Evolutionary conservation across 148 eudicot species (phyloP), one percentile per base, ranked within the genome.

Genomic region (Euryodendron excelsum): DNA sequence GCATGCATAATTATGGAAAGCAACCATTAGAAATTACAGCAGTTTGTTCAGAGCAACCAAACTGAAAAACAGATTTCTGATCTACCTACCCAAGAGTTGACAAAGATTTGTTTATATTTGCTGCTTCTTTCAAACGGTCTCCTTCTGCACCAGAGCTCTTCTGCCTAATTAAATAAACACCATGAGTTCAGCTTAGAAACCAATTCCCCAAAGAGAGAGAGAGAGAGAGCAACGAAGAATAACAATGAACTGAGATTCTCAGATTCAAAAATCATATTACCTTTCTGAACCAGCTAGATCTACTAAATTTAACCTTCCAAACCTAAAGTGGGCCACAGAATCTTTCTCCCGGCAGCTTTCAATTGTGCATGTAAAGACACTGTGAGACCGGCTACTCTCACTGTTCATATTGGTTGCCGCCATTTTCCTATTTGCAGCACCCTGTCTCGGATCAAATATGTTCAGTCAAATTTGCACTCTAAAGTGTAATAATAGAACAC

Each of bases 251-350:
- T 66, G 72, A 80, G 27, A 63, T 21, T 37, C 10, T 48, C 70
- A 15, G 25, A 47, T 20, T 44, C 28, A 5, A 53, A 69, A 10
- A 79, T 21, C 4, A 61, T 60, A 27, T 70, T 77, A 90, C 94
- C 94, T 88, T 82, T 90, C 91, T 31, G 94, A 90, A 66, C 91
- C 94, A 84, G 94, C 94, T 63, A 90, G 82, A 79, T 90, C 94
- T 50, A 90, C 94, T 72, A 90, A 81, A 81, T 90, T 88, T 75
- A 90, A 81, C 75, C 94, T 82, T 72, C 89, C 90, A 84, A 87
- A 90, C 77, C 94, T 88, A 76, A 79, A 75, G 53, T 90, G 91
- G n/a, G 84, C 81, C 83, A 78, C 83, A 6, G 89, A 85, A 76
- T 90, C 94, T 74, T 85, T 87, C 80, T 90, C 90, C 91, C 94